A percentile compares a stretch with the other conserved stretches of the same genome.
Evolutionary conservation across 148 eudicot species (phyloP).

Genomic region (Rhododendron simsii): DNA sequence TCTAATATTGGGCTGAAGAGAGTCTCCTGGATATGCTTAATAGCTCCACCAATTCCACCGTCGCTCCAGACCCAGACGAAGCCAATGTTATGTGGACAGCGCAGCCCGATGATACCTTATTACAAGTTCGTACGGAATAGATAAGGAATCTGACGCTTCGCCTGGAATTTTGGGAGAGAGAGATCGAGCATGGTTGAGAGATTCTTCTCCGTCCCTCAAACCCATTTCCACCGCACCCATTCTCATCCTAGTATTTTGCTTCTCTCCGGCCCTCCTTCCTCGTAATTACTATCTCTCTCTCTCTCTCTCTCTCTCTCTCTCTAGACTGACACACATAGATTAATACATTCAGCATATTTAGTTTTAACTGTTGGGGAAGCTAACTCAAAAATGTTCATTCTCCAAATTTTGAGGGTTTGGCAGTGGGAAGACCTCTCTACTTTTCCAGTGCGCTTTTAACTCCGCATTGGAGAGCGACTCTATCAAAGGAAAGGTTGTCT

Average conservation of each 20-base stretch:
- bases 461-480: slow-evolving; percentile 15
- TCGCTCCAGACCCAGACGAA: too few relatives aligned
- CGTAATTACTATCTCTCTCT: background rate
- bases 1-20: too few relatives aligned
- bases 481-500: slow-evolving; percentile 31
- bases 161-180: background rate
- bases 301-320: slow-evolving; percentile 5
- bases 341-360: background rate
- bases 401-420: background rate
- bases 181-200: slow-evolving; percentile 26
- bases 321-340: background rate
- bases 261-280: slow-evolving; percentile 75
- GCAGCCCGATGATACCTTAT: too few relatives aligned
- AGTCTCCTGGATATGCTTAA: too few relatives aligned
- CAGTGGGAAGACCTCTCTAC: slow-evolving; percentile 86
- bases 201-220: slow-evolving; percentile 23
- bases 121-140: too few relatives aligned
- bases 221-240: background rate
- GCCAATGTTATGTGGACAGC: too few relatives aligned
- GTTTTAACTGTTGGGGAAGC: background rate
- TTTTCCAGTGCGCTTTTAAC: slow-evolving; percentile 76
- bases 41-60: too few relatives aligned
- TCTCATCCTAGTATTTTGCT: slow-evolving; percentile 31
- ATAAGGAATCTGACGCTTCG: too few relatives aligned
- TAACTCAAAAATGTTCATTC: background rate